Evolutionary conservation across 2,329 filamentous ascomycete species (phyloP).

Genomic region (Tolypocladium sp.): DNA sequence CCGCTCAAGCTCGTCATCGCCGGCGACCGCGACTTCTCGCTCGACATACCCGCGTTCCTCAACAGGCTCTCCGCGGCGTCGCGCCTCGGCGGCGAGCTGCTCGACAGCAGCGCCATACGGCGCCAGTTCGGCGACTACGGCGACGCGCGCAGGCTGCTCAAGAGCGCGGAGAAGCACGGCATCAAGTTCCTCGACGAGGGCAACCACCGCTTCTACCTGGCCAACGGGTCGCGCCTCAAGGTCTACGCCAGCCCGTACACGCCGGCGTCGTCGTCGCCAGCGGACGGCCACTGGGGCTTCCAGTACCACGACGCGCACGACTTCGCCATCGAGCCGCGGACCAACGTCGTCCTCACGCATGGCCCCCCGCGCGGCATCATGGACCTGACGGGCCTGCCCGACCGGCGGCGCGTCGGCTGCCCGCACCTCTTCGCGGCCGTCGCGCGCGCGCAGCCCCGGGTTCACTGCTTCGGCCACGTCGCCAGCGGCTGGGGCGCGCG

Average conservation of each 20-base stretch:
- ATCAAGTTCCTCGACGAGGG: constrained; percentile 35
- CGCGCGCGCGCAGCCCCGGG: constrained; percentile 15
- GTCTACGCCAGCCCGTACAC: constrained; percentile 38
- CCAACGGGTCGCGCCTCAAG: constrained; percentile 29
- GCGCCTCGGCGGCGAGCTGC: not conserved
- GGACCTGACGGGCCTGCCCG: constrained; percentile 19
- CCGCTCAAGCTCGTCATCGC: constrained; percentile 39
- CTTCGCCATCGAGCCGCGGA: constrained; percentile 13
- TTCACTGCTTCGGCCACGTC: constrained; percentile 29
- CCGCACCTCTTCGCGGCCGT: constrained; percentile 20
- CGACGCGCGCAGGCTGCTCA: constrained; percentile 19
- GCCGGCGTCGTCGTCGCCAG: constrained; percentile 10
- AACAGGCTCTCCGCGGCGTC: constrained; percentile 12
- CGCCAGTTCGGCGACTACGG: constrained; percentile 27
- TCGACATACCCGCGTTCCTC: constrained; percentile 25
- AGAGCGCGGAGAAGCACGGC: constrained; percentile 12
- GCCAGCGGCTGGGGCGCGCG: constrained; percentile 27
- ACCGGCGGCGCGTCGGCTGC: constrained; percentile 18
- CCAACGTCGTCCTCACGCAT: constrained; percentile 25
- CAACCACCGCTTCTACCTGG: constrained; percentile 25
- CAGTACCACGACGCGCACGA: constrained; percentile 26
- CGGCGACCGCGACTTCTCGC: constrained; percentile 41
- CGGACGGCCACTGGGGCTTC: constrained; percentile 28
- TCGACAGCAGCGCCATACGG: constrained; percentile 6
- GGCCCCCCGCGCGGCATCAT: constrained; percentile 29